A percentile compares a stretch with the other conserved stretches of the same genome.
phyloP scores from a whole-genome alignment of 805 yeast species.

The Kodamaea kakaduensis region DNA sequence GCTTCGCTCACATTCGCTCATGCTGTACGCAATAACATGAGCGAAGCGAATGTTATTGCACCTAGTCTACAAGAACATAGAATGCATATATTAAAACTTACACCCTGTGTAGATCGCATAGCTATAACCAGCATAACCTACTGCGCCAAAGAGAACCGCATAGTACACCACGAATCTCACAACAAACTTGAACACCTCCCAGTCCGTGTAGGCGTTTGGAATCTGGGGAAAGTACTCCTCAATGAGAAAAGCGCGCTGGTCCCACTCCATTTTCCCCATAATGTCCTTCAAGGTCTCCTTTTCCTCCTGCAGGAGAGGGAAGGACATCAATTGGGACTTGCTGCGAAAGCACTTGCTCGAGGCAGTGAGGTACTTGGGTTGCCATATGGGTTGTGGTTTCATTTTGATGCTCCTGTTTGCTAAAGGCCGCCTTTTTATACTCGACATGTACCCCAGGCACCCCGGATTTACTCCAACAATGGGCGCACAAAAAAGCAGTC shows the following conservation, averaged over 20 bases:
- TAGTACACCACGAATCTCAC: background rate
- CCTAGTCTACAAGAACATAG: too few species aligned
- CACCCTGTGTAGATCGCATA: background rate
- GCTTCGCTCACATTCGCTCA: too few species aligned
- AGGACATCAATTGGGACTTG: slow-evolving; percentile 1
- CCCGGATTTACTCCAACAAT: too few species aligned
- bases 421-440: background rate
- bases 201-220: slow-evolving; percentile 5
- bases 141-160: slow-evolving; percentile 1
- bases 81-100: too few species aligned
- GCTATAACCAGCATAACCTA: slow-evolving; percentile 1
- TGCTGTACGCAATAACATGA: too few species aligned
- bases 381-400: slow-evolving; percentile 1
- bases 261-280: slow-evolving; percentile 6
- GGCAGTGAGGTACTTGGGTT: slow-evolving; percentile 6
- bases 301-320: slow-evolving; percentile 6
- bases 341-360: slow-evolving; percentile 2
- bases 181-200: background rate
- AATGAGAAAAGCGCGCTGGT: slow-evolving; percentile 6
- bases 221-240: slow-evolving; percentile 8
- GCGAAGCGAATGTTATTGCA: too few species aligned
- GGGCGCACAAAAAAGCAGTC: too few species aligned
- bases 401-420: background rate
- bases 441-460: too few species aligned
- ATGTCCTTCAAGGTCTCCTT: slow-evolving; percentile 2